phyloP scores from a whole-genome alignment of 768 basidiomycete species.

The Rickenella mellea region DNA sequence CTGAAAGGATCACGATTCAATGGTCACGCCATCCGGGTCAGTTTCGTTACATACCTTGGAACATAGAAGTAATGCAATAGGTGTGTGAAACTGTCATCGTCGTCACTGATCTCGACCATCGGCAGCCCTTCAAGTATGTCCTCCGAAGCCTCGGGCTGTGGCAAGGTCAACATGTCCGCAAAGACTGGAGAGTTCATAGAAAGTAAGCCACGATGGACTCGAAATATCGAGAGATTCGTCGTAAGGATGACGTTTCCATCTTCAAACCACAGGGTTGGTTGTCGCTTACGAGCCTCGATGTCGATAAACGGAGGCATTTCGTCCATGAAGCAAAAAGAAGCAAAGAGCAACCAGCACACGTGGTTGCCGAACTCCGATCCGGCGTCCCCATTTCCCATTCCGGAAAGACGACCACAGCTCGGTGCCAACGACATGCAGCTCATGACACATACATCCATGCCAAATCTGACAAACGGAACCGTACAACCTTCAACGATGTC shows the following conservation, averaged over 20 bases:
- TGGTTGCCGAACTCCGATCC: too few species aligned
- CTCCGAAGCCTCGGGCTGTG: constrained; percentile 9
- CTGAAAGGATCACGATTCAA: constrained; percentile 9
- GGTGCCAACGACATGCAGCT: too few species aligned
- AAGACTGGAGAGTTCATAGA: constrained; percentile 13
- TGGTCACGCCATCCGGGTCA: not conserved
- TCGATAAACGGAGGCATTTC: too few species aligned
- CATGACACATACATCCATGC: too few species aligned
- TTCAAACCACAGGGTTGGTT: constrained; percentile 16
- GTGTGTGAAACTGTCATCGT: constrained; percentile 8
- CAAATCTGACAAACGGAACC: too few species aligned
- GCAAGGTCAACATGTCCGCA: constrained; percentile 11
- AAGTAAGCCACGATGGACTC: constrained; percentile 13
- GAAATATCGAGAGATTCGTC: constrained; percentile 7
- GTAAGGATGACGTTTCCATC: constrained; percentile 15
- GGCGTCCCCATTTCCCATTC: too few species aligned
- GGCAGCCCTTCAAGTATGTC: too few species aligned
- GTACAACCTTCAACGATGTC: too few species aligned
- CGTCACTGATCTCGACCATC: constrained; percentile 5
- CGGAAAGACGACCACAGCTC: too few species aligned
- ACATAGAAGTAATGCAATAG: constrained; percentile 8
- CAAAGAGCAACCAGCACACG: too few species aligned
- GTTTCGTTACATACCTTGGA: constrained; percentile 7
- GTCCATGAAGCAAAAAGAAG: too few species aligned
- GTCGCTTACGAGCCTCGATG: too few species aligned